Evolutionary conservation across 208 protist species (phyloP).

Genomic region (Leishmania tropica): DNA sequence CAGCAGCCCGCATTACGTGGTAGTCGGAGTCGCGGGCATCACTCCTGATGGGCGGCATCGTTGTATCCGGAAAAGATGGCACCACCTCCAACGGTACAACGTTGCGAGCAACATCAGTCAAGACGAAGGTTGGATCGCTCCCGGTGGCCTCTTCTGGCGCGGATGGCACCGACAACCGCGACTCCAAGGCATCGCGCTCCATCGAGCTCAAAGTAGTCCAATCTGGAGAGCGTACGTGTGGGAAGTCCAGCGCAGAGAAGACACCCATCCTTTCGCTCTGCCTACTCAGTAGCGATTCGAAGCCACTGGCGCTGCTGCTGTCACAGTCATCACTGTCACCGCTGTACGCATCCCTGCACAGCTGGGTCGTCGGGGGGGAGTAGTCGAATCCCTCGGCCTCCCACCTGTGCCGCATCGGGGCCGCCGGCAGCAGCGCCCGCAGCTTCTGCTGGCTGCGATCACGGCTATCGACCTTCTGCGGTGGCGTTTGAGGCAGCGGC

Average conservation of each 20-base stretch:
- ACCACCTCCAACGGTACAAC: neutral
- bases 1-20: neutral
- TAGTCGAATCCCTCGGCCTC: neutral
- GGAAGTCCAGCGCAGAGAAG: slow-evolving; percentile 12
- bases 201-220: slow-evolving; percentile 7
- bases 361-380: neutral
- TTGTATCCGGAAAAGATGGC: neutral
- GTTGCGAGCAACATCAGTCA: neutral
- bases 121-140: neutral
- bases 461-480: neutral
- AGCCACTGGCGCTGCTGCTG: neutral
- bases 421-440: neutral
- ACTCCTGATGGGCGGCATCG: neutral
- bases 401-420: neutral
- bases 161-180: neutral
- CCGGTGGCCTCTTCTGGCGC: neutral
- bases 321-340: neutral
- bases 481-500: neutral
- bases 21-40: neutral
- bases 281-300: neutral
- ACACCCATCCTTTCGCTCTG: slow-evolving; percentile 14
- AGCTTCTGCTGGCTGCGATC: neutral
- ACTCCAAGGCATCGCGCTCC: neutral
- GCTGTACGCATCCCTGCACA: neutral
- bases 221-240: slow-evolving; percentile 1